These are phyloP conservation scores for Auriscalpium vulgare DNA, from an alignment of 768 basidiomycete species.

Conservation along the genomic window DNA sequence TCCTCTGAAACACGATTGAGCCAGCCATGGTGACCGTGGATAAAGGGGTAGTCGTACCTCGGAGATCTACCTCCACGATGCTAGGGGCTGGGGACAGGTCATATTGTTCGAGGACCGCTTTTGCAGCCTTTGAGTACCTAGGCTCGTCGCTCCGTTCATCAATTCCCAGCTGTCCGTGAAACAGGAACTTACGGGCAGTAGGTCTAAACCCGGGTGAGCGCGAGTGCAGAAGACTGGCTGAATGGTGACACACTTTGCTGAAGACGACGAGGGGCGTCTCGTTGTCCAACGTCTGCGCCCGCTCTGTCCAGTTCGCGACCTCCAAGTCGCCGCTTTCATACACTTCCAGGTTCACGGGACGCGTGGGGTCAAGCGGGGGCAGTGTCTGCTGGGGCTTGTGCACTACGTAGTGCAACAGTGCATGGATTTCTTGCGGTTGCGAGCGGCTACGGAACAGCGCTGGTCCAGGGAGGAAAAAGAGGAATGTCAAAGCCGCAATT, in stretches of 20 bases:
- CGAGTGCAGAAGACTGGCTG: neutral
- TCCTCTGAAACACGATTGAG: slow-evolving; percentile 38
- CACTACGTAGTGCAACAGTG: slow-evolving; percentile 59
- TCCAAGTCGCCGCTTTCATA: slow-evolving; percentile 43
- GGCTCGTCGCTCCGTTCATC: neutral
- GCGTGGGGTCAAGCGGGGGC: slow-evolving; percentile 31
- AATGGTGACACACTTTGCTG: slow-evolving; percentile 53
- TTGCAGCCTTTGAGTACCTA: slow-evolving; percentile 55
- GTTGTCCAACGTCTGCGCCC: slow-evolving; percentile 34
- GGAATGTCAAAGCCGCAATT: neutral
- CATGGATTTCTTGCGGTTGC: slow-evolving; percentile 46
- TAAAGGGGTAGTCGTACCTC: slow-evolving; percentile 35
- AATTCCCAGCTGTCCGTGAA: neutral
- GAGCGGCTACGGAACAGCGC: neutral
- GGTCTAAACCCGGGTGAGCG: slow-evolving; percentile 34
- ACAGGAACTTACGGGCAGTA: slow-evolving; percentile 56
- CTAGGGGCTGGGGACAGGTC: slow-evolving; percentile 56
- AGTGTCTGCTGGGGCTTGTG: slow-evolving; percentile 36
- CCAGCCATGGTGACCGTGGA: neutral
- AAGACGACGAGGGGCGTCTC: slow-evolving; percentile 67
- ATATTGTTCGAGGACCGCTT: slow-evolving; percentile 53
- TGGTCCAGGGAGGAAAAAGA: neutral
- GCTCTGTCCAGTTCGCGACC: slow-evolving; percentile 33
- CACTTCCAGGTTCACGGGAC: slow-evolving; percentile 41
- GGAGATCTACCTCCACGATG: slow-evolving; percentile 68